Evolutionary conservation across 2,329 filamentous ascomycete genomes (phyloP), one percentile per base, ranked within the genome.

Genomic region (Berkeleyomyces basicola): DNA sequence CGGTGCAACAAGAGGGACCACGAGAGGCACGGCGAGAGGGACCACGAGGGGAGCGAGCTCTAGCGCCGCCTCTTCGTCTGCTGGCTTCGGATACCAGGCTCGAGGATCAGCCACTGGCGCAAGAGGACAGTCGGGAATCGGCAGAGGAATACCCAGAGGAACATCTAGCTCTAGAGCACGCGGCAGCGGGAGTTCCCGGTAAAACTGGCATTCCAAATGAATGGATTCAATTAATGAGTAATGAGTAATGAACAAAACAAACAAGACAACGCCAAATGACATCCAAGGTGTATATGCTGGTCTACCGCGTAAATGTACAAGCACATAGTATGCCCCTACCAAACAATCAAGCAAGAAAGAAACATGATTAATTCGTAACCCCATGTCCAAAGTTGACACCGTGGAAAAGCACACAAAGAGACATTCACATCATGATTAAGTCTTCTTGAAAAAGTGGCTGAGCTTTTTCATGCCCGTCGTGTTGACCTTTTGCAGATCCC

Each of bases 401-500:
- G 23, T 23, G 23, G 23, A 23, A 9, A 23, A 51, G 4, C 5
- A 11, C 7, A 51, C 33, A 11, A n/a, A 16, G 46, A 51, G 33
- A 51, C 46, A 7, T 7, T 16, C 9, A n/a, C 9, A 2, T 23
- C 36, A n/a, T n/a, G 49, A 31, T 67, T 65, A 70, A 66, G 81
- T 82, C 75, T 92, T 95, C 65, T 83, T 83, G 73, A 99, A 99
- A 75, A 99, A 99, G 66, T 85, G 82, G 71, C 88, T 96, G 81
- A 99, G 82, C 77, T 97, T 99, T 80, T 88, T 93, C 93, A 99
- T 99, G 1, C 93, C 93, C 31, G 75, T 82, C 0, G 87, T 91
- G 74, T 97, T 88, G 58, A 91, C 92, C 75, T 97, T 99, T 72
- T 87, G 87, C 69, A 99, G 72, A 58, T 91, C 81, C 70, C 84